Base-by-base conservation (phyloP, 163 green algal genomes). In the Chlorella variabilis region DNA sequence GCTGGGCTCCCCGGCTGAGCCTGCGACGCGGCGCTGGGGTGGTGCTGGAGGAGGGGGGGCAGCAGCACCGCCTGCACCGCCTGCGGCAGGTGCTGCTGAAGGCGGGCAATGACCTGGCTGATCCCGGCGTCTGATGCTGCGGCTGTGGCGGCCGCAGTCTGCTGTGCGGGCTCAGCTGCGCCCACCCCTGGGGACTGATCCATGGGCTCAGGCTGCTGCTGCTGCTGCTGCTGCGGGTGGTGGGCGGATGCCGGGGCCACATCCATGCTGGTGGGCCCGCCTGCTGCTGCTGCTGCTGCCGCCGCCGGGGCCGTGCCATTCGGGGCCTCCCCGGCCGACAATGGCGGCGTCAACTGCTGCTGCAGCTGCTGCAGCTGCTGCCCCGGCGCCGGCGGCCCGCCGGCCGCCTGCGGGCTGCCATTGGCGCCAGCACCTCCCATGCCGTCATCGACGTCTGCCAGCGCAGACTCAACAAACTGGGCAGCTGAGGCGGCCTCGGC, bases 391-490 rank as follows among this genome's bases (percentile, higher is more conserved):
- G 13, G 25, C 3, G 54, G 54, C 36, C 54, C n/a, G 4, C 33
- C 51, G 39, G 71, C 36, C 2, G 17, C 23, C 3, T 25, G 17
- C 0, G 71, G 71, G 6, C 23, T 69, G 71, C 51, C 71, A 36
- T 69, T 38, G 21, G 25, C 25, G 39, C n/a, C 45, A 51, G 11
- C 67, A 42, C 3, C n/a, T 0, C 13, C 41, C 6, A 21, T 27
- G 3, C 15, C 48, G 6, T 41, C 25, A 23, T 31, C 21, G 4
- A n/a, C 18, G 27, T 68, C 63, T 4, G 56, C 69, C 27, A 80
- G 54, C 27, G 69, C 80, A 18, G 69, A 63, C n/a, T 75, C 48
- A 18, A 78, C 80, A 80, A 80, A 85, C 29, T 54, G 49, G 0
- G 63, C 80, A 5, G 80, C 80, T 61, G 23, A 42, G 23, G 31